phyloP scores from a whole-genome alignment of 1,284 basidiomycete genomes.

The Marasmius sp. region DNA sequence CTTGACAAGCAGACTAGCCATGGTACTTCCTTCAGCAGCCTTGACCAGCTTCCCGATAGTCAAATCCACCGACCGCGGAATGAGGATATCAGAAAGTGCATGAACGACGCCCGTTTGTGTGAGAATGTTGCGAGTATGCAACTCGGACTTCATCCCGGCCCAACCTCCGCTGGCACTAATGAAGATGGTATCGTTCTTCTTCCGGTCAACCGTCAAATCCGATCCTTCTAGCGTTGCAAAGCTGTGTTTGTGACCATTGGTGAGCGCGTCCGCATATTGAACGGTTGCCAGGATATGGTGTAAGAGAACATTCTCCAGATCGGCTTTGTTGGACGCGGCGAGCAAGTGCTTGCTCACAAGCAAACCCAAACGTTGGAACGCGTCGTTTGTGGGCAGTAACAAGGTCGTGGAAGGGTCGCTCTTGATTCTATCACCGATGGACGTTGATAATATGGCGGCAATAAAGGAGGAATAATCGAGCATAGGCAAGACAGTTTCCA shows the following conservation, averaged over 20 bases:
- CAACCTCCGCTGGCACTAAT: slow-evolving; percentile 74
- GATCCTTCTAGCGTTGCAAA: slow-evolving; percentile 75
- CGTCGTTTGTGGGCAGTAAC: slow-evolving; percentile 86
- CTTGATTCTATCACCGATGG: slow-evolving; percentile 72
- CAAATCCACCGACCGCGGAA: slow-evolving; percentile 87
- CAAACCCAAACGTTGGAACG: slow-evolving; percentile 82
- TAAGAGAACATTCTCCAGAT: slow-evolving; percentile 79
- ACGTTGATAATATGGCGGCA: slow-evolving; percentile 84
- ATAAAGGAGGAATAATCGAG: slow-evolving; percentile 89
- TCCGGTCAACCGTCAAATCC: slow-evolving; percentile 62
- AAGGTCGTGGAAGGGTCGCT: slow-evolving; percentile 75
- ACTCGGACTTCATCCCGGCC: slow-evolving; percentile 61
- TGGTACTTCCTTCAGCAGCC: slow-evolving; percentile 85
- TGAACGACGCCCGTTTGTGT: slow-evolving; percentile 93
- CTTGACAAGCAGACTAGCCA: slow-evolving; percentile 81
- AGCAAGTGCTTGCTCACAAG: slow-evolving; percentile 89
- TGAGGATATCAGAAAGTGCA: slow-evolving; percentile 83
- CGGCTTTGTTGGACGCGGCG: slow-evolving; percentile 69
- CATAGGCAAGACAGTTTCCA: slow-evolving; percentile 82
- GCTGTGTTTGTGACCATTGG: slow-evolving; percentile 64
- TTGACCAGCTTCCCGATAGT: slow-evolving; percentile 87
- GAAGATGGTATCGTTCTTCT: slow-evolving; percentile 47
- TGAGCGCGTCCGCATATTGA: slow-evolving; percentile 68
- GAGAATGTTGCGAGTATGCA: slow-evolving; percentile 64
- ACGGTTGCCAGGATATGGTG: slow-evolving; percentile 85